phyloP scores from a whole-genome alignment of 164 flowering plant genomes.

The Vitis amurensis region DNA sequence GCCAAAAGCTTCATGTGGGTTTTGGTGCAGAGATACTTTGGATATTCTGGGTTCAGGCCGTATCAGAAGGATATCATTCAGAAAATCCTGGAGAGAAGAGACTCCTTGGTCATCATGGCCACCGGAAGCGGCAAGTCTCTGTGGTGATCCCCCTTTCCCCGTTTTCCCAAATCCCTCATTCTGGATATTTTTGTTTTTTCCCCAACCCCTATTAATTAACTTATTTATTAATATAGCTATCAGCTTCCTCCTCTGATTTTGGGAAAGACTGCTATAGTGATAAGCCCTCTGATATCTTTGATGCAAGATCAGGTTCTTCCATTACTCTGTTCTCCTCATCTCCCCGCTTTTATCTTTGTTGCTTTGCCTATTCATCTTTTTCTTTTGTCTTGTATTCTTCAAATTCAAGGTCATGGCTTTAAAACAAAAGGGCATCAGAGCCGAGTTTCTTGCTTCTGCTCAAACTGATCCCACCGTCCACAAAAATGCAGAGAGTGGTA shows the following conservation, averaged over 20 bases:
- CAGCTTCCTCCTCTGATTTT: conserved; percentile 60
- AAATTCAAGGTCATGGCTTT: conserved; percentile 54
- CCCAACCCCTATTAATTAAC: background rate
- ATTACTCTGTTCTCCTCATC: background rate
- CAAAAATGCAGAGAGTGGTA: conserved; percentile 46
- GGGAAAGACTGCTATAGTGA: conserved; percentile 50
- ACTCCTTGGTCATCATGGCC: conserved; percentile 64
- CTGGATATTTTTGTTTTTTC: no score
- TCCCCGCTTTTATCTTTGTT: background rate
- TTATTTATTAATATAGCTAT: conserved; percentile 4
- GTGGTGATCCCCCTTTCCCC: conserved; percentile 31
- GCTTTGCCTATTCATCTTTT: background rate
- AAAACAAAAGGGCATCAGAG: conserved; percentile 54
- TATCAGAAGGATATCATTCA: conserved; percentile 55
- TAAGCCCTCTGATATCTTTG: conserved; percentile 62
- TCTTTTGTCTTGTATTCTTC: background rate
- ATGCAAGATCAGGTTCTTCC: conserved; percentile 67
- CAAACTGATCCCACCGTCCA: conserved; percentile 41
- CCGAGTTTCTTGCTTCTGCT: conserved; percentile 54
- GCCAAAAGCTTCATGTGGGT: background rate
- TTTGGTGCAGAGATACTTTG: conserved; percentile 44
- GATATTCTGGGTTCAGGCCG: conserved; percentile 47
- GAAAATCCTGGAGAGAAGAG: conserved; percentile 40
- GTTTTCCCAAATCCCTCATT: background rate
- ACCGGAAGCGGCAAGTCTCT: conserved; percentile 72